Conservation (phyloP, 345 rosid species). For the Sonneratia alba region DNA sequence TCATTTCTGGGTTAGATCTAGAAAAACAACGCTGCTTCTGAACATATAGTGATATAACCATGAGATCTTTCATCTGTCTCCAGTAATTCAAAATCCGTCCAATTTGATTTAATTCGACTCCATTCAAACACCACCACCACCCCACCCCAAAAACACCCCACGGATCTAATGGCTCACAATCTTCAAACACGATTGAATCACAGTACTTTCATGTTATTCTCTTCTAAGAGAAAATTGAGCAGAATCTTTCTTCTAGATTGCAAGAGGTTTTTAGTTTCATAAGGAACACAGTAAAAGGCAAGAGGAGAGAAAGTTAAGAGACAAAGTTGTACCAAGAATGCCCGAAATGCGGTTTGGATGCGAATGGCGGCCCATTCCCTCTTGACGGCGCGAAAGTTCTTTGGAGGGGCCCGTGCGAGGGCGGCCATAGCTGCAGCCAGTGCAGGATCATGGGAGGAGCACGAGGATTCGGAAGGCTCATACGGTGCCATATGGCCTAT, state of each 20-base stretch:
- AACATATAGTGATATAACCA: neutral
- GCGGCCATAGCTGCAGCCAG: constrained; percentile 67
- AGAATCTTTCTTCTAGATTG: too few species aligned
- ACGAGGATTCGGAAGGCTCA: constrained; percentile 40
- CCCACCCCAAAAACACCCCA: too few species aligned
- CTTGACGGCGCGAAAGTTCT: constrained; percentile 55
- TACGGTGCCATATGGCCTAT: constrained; percentile 36
- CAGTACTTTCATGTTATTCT: too few species aligned
- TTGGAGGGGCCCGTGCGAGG: constrained; percentile 62
- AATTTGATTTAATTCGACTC: neutral
- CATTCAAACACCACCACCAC: too few species aligned
- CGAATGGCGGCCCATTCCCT: constrained; percentile 90
- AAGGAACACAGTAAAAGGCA: too few species aligned
- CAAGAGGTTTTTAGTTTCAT: too few species aligned
- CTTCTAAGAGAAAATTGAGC: too few species aligned
- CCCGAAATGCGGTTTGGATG: constrained; percentile 76
- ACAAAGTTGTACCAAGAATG: constrained; percentile 46
- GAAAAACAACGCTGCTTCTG: neutral
- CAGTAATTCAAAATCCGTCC: neutral
- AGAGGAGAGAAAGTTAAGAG: too few species aligned
- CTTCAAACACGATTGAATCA: neutral
- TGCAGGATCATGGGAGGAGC: constrained; percentile 26
- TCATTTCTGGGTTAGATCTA: neutral
- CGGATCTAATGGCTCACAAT: too few species aligned
- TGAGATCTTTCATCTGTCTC: neutral